A percentile compares a stretch with the other conserved stretches of the same genome.
phyloP scores from a whole-genome alignment of 805 yeast species.

The Zygosaccharomyces bisporus region DNA sequence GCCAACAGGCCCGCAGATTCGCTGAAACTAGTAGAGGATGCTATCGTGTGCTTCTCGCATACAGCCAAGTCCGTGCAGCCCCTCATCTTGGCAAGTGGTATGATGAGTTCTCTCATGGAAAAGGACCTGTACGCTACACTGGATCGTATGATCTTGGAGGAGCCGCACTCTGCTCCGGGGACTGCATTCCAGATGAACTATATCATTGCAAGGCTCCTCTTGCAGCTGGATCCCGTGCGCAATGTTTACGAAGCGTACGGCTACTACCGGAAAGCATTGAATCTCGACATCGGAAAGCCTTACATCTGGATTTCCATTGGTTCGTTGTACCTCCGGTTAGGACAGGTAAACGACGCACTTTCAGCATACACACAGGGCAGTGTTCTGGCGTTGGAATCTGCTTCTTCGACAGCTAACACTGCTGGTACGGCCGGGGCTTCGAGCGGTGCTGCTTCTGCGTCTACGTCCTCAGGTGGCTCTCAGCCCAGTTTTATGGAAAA shows the following conservation, averaged over 20 bases:
- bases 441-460: slow-evolving; percentile 5
- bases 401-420: slow-evolving; percentile 6
- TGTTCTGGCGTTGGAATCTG: slow-evolving; percentile 32
- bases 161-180: slow-evolving; percentile 7
- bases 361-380: slow-evolving; percentile 67
- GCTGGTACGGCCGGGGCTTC: slow-evolving; percentile 8
- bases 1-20: slow-evolving; percentile 4
- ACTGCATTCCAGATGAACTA: slow-evolving; percentile 16
- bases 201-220: slow-evolving; percentile 17
- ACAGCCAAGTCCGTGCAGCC: slow-evolving; percentile 15
- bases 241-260: slow-evolving; percentile 21
- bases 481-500: slow-evolving; percentile 4
- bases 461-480: slow-evolving; percentile 3
- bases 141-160: slow-evolving; percentile 12
- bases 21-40: slow-evolving; percentile 12
- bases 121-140: slow-evolving; percentile 4
- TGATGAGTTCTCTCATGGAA: slow-evolving; percentile 11
- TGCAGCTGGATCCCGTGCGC: slow-evolving; percentile 13
- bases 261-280: slow-evolving; percentile 22
- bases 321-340: slow-evolving; percentile 51
- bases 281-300: slow-evolving; percentile 34
- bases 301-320: slow-evolving; percentile 68
- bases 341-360: slow-evolving; percentile 61
- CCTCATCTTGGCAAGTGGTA: slow-evolving; percentile 13
- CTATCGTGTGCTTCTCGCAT: slow-evolving; percentile 11